phyloP scores from a whole-genome alignment of 1,139 yeast species.

The Hansenula anomala region DNA sequence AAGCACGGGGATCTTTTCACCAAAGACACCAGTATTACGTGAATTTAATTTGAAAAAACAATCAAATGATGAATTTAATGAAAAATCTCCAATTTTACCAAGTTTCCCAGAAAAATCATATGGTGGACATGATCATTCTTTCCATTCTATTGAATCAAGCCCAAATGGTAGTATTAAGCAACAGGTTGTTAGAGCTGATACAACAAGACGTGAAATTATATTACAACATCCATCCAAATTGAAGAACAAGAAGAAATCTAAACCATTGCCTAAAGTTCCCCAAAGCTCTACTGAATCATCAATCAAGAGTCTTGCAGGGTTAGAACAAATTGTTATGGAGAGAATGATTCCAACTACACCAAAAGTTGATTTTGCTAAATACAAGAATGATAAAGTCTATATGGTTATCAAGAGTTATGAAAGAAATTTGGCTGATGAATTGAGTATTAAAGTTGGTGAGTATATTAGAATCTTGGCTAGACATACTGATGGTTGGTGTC shows the following conservation, averaged over 20 bases:
- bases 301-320: not conserved
- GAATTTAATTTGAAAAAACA: slow-evolving; percentile 17
- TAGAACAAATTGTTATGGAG: slow-evolving; percentile 1
- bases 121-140: slow-evolving; percentile 9
- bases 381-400: slow-evolving; percentile 14
- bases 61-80: slow-evolving; percentile 2
- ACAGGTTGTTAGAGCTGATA: slow-evolving; percentile 12
- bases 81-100: slow-evolving; percentile 20
- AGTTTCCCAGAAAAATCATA: slow-evolving; percentile 17
- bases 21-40: slow-evolving; percentile 14
- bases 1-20: slow-evolving; percentile 17
- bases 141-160: slow-evolving; percentile 1
- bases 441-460: slow-evolving; percentile 27
- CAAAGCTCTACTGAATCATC: not conserved
- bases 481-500: slow-evolving; percentile 40
- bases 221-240: slow-evolving; percentile 7
- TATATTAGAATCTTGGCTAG: slow-evolving; percentile 28
- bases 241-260: slow-evolving; percentile 1
- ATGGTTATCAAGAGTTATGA: slow-evolving; percentile 22
- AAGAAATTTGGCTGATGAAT: slow-evolving; percentile 31
- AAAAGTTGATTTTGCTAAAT: slow-evolving; percentile 8
- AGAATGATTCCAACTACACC: slow-evolving; percentile 16
- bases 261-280: slow-evolving; percentile 2
- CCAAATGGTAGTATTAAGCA: slow-evolving; percentile 5
- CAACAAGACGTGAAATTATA: slow-evolving; percentile 9